Conservation (phyloP, 2,329 filamentous ascomycete species). For the Sordariomycetes sp. region DNA sequence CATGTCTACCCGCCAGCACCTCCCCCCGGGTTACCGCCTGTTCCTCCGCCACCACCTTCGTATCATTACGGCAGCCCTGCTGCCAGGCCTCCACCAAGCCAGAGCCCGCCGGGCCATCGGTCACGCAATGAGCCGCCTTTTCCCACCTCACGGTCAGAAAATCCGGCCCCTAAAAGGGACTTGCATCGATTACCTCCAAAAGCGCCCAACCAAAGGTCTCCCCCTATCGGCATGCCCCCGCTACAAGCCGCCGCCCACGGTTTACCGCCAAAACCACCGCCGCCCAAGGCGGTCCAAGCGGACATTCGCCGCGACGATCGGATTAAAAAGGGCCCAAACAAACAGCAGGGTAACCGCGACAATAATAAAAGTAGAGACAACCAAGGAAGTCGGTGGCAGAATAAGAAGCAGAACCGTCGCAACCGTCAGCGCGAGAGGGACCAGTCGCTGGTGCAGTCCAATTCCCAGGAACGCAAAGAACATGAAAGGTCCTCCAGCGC, state of each 20-base stretch:
- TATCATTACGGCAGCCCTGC: no score
- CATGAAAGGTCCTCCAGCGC: no score
- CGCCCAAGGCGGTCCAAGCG: background rate
- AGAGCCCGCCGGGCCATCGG: no score
- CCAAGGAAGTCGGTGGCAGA: background rate
- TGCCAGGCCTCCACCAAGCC: no score
- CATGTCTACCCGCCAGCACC: background rate
- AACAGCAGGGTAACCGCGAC: slow-evolving; percentile 1
- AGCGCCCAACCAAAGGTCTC: background rate
- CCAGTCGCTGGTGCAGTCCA: no score
- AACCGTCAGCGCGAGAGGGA: no score
- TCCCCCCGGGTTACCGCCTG: background rate
- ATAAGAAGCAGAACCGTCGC: background rate
- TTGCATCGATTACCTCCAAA: no score
- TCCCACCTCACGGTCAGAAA: no score
- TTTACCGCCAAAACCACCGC: slow-evolving; percentile 1
- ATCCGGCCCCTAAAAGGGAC: no score
- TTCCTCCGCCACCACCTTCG: background rate
- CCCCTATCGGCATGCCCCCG: background rate
- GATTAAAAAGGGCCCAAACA: slow-evolving; percentile 1
- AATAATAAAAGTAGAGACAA: background rate
- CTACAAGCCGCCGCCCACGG: background rate
- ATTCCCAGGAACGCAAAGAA: no score
- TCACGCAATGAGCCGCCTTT: no score
- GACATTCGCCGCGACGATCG: background rate